phyloP scores from a whole-genome alignment of 1,284 basidiomycete genomes.

The Leccinum cinnamomeum region DNA sequence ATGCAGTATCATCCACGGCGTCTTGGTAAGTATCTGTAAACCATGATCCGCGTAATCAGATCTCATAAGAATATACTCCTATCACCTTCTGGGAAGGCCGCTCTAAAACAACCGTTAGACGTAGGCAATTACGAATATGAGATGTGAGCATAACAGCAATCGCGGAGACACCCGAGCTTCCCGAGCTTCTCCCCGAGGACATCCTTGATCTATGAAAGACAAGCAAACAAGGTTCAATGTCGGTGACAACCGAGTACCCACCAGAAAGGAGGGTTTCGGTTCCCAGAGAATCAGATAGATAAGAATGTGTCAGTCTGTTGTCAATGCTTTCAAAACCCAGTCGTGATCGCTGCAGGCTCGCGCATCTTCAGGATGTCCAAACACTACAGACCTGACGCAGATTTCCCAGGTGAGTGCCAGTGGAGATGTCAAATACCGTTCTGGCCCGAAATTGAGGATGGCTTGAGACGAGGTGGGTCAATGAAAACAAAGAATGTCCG shows the following conservation, averaged over 20 bases:
- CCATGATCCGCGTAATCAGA: background rate
- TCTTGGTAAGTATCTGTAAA: background rate
- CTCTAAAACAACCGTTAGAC: background rate
- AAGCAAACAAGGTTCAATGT: background rate
- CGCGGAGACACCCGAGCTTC: background rate
- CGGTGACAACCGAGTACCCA: background rate
- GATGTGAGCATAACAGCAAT: background rate
- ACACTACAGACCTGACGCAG: background rate
- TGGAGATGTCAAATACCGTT: background rate
- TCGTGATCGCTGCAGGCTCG: background rate
- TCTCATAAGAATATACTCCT: background rate
- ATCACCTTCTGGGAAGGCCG: background rate
- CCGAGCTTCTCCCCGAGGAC: conserved; percentile 15
- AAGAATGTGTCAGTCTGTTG: background rate
- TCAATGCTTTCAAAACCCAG: background rate
- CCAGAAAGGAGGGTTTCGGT: background rate
- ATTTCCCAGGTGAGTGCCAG: background rate
- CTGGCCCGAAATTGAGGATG: background rate
- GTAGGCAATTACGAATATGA: background rate
- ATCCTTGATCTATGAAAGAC: background rate
- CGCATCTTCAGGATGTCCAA: background rate
- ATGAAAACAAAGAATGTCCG: background rate
- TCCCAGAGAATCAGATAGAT: background rate
- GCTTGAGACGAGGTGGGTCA: background rate
- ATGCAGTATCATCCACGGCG: background rate